These are phyloP conservation scores for Wickerhamomyces canadensis DNA, from an alignment of 805 yeast genomes.

Conservation along the genomic window DNA sequence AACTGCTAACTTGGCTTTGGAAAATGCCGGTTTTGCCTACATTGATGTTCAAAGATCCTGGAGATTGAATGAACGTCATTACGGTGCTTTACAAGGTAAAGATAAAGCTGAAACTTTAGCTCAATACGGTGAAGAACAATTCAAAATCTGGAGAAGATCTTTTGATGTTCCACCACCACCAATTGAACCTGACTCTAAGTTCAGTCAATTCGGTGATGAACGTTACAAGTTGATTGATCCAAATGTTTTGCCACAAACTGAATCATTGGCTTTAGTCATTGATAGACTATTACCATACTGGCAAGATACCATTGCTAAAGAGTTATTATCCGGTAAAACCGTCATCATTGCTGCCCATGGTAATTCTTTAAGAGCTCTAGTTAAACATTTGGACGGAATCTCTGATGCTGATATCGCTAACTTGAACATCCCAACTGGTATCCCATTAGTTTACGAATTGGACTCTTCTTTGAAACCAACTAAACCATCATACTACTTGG, in stretches of 20 bases:
- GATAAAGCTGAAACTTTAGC: conserved; percentile 92
- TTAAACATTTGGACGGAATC: conserved; percentile 91
- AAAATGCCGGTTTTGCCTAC: conserved; percentile 82
- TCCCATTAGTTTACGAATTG: conserved; percentile 94
- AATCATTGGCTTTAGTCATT: conserved; percentile 89
- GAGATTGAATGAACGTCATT: conserved; percentile 99
- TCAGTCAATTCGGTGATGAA: conserved; percentile 78
- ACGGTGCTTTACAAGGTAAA: conserved; percentile 98
- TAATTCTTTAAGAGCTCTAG: conserved; percentile 95
- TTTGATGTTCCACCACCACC: conserved; percentile 95
- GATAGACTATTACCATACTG: conserved; percentile 96
- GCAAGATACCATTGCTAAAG: conserved; percentile 86
- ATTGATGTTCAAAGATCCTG: conserved; percentile 91
- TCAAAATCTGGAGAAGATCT: conserved; percentile 97
- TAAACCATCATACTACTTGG: conserved; percentile 93
- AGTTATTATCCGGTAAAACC: conserved; percentile 80
- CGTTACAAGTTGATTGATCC: conserved; percentile 85
- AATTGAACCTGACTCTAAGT: conserved; percentile 71
- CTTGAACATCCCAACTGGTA: conserved; percentile 97
- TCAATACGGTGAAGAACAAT: conserved; percentile 83
- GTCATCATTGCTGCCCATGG: conserved; percentile 96
- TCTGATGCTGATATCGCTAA: conserved; percentile 90
- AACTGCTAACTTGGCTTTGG: conserved; percentile 93
- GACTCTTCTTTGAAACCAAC: conserved; percentile 82
- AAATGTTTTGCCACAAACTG: conserved; percentile 85